Evolutionary conservation across 2,329 filamentous ascomycete genomes (phyloP).

Genomic region (Xylaria sp.): DNA sequence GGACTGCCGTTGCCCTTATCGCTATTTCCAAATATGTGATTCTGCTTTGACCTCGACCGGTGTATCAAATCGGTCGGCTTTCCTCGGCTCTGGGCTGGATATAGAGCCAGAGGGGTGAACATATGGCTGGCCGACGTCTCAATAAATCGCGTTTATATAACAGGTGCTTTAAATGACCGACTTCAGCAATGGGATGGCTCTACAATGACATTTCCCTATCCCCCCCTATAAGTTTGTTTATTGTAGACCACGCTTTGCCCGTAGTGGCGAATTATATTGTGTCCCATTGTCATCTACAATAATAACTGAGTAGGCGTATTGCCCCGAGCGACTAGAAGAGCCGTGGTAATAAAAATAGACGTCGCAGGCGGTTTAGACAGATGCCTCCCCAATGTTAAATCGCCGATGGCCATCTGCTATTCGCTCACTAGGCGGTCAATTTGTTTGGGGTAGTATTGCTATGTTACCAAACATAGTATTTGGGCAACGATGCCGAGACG

Average conservation of each 20-base stretch:
- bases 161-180: background rate
- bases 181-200: background rate
- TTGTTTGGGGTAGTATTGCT: background rate
- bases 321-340: background rate
- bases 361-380: background rate
- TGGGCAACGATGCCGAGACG: conserved; percentile 11
- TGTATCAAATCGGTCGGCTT: background rate
- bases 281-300: background rate
- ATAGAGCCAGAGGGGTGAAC: background rate
- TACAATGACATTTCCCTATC: background rate
- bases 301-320: background rate
- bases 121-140: background rate
- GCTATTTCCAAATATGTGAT: background rate
- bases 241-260: background rate
- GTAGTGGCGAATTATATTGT: background rate
- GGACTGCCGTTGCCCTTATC: background rate
- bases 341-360: background rate
- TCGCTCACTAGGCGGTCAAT: background rate
- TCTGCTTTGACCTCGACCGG: background rate
- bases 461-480: background rate
- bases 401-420: background rate
- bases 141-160: background rate
- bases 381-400: background rate
- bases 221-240: background rate
- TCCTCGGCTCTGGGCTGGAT: background rate